A percentile compares a stretch with the other conserved stretches of the same genome.
phyloP scores from a whole-genome alignment of 2,329 filamentous ascomycete species.

The Colletotrichum orbiculare region DNA sequence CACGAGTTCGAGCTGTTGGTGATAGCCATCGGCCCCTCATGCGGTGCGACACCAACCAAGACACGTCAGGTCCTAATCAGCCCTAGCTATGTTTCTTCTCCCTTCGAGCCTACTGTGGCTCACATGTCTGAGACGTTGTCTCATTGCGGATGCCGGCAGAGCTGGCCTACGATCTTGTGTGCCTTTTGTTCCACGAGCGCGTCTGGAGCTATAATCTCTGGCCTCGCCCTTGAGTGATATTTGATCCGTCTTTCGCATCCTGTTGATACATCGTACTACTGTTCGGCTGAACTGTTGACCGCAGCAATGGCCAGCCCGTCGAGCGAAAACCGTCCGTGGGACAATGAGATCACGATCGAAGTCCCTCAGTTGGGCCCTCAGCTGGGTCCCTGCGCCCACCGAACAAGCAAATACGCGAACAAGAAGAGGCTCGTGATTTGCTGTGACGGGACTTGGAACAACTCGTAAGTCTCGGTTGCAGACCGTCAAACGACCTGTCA shows the following conservation, averaged over 20 bases:
- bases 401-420: conserved; percentile 16
- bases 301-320: not conserved
- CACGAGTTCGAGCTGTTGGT: no score
- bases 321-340: conserved; percentile 11
- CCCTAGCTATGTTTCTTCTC: no score
- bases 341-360: conserved; percentile 8
- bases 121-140: no score
- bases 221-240: not conserved
- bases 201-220: no score
- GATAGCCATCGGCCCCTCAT: no score
- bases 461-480: conserved; percentile 30
- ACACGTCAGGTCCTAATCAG: no score
- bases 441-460: conserved; percentile 52
- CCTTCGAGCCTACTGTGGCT: no score
- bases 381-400: conserved; percentile 28
- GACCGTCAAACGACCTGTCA: not conserved
- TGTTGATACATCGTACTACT: not conserved
- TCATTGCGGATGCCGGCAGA: no score
- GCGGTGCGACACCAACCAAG: no score
- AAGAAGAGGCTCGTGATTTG: conserved; percentile 46
- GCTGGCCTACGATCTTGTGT: no score
- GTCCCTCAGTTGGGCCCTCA: conserved; percentile 3
- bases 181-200: no score
- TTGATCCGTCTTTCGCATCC: conserved; percentile 27
- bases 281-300: accelerated